Conservation (phyloP, 2,329 filamentous ascomycete genomes). For the Grosmannia serpens region DNA sequence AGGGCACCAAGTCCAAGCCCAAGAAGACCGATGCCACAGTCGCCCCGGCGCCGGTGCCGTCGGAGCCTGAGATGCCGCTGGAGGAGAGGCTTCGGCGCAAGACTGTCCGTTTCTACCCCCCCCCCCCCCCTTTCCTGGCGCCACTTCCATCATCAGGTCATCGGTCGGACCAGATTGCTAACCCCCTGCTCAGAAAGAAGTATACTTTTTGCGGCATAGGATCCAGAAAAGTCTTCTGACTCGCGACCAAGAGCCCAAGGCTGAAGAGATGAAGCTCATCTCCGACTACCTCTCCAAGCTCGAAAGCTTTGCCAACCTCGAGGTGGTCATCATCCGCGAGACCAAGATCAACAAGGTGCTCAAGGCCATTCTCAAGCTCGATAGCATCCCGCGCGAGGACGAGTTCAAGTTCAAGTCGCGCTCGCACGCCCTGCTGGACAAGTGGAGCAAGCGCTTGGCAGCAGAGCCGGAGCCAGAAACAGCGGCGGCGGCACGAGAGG, state of each 20-base stretch:
- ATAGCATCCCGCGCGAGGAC: constrained; percentile 74
- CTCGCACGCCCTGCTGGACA: constrained; percentile 66
- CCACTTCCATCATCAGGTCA: too few species aligned
- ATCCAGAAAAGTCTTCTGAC: constrained; percentile 89
- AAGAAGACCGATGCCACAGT: constrained; percentile 1
- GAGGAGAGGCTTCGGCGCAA: constrained; percentile 49
- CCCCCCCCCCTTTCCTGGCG: too few species aligned
- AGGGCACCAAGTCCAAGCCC: constrained; percentile 36
- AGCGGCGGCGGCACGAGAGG: constrained; percentile 18
- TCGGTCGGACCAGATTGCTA: too few species aligned
- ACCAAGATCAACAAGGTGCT: constrained; percentile 99
- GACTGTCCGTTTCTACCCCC: constrained; percentile 32
- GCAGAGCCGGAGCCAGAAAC: constrained; percentile 25
- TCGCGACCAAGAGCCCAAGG: constrained; percentile 73
- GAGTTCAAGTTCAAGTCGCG: constrained; percentile 83
- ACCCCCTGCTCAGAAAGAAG: constrained; percentile 45
- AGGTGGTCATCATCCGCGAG: constrained; percentile 73
- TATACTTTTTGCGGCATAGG: constrained; percentile 89
- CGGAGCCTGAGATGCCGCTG: constrained; percentile 45
- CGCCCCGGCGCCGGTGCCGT: constrained; percentile 22
- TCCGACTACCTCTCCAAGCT: constrained; percentile 69
- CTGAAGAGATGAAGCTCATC: constrained; percentile 72
- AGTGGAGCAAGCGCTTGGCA: constrained; percentile 77
- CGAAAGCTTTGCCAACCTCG: constrained; percentile 67
- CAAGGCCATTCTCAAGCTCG: constrained; percentile 83